Base-by-base conservation (phyloP, 1,139 yeast species). In the Hemisphaericaspora subhashii region DNA sequence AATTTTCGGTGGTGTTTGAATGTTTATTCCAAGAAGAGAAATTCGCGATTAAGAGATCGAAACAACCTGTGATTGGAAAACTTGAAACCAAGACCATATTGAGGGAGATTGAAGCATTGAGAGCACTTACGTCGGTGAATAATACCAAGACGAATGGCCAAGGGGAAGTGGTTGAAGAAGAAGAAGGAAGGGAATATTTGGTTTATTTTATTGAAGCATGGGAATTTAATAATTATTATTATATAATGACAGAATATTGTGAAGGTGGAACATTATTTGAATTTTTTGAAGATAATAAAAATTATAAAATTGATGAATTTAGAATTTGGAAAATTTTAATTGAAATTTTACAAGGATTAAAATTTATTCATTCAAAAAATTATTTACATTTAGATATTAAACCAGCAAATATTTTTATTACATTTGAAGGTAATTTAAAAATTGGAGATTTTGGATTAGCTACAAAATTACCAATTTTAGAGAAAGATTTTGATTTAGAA, bases 301-400 rank as follows among this genome's bases (percentile, higher is more conserved):
- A 68, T 48, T 94, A 94, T 41, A 82, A 85, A 46, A 70, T 86
- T n/a, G 99, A 92, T 58, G 98, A 92, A 58, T 92, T 96, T 83
- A 77, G 99, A 49, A 90, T 90, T 31, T 92, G 99, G 99, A 92
- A 92, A 64, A 90, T 94, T 30, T 66, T 90, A 47, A 83, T 85
- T 39, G 98, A 92, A 58, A 71, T 89, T 12, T 62, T 87, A 31
- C 74, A 74, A 53, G 99, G 98, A 0, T 66, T 92, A 44, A 76
- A 79, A 49, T 89, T 82, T 57, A 84, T 92, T 41, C 99, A 92
- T 56, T 77, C 74, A 56, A 73, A 79, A 37, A 83, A 83, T 39
- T 85, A 86, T 45, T 68, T 88, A 39, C 98, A 90, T 62, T 66
- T 90, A 39, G 98, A 90, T 63, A 66, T 92, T 55, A 92, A 92